phyloP scores from a whole-genome alignment of 345 rosid species.

The Aquilaria yunnanensis region DNA sequence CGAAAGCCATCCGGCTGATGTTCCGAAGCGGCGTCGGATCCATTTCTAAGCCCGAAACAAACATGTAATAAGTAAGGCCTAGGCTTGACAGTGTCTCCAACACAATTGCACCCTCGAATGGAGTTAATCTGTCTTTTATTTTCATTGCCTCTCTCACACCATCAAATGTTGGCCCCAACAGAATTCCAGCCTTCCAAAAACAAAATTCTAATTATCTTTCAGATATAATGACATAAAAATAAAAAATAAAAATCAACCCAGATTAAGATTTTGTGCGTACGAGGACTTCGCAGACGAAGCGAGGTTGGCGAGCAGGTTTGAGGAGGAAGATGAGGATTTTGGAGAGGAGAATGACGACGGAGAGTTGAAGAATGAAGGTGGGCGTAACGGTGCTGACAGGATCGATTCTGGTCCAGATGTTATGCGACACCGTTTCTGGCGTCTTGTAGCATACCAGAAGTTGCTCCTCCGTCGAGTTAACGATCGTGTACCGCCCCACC shows the following conservation, averaged over 20 bases:
- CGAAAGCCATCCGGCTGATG: not conserved
- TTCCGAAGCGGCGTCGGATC: constrained; percentile 4
- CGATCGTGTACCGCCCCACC: not conserved
- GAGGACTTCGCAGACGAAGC: constrained; percentile 10
- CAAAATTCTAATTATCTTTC: not conserved
- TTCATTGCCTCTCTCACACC: no score
- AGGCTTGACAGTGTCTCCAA: constrained; percentile 12
- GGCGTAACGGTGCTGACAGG: constrained; percentile 1
- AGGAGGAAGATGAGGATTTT: not conserved
- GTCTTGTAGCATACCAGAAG: not conserved
- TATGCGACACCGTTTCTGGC: not conserved
- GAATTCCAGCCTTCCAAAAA: constrained; percentile 8
- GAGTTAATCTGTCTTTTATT: not conserved
- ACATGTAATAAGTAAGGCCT: constrained; percentile 16
- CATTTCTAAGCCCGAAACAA: constrained; percentile 15
- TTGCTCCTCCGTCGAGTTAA: not conserved
- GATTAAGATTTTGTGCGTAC: not conserved
- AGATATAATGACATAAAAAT: not conserved
- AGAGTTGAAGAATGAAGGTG: not conserved
- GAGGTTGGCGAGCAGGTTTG: constrained; percentile 13
- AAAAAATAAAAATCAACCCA: not conserved
- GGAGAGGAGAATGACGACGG: not conserved
- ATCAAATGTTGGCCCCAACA: constrained; percentile 2
- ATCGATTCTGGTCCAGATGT: not conserved
- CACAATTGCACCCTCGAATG: constrained; percentile 4